Evolutionary conservation across 768 basidiomycete genomes (phyloP), one percentile per base, ranked within the genome.

Genomic region (Pleurotus pulmonarius): DNA sequence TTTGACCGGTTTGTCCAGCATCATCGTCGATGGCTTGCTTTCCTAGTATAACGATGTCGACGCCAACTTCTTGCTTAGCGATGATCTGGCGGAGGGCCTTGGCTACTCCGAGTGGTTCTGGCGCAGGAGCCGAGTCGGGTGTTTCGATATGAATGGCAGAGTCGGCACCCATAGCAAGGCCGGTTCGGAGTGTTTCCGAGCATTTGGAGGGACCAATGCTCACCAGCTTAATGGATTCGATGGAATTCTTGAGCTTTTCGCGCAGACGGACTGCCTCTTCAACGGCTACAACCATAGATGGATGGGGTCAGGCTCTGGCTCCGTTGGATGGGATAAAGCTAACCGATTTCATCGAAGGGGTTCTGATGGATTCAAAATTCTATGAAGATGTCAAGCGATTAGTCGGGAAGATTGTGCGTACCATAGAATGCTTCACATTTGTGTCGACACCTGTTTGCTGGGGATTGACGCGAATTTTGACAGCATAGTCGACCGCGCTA

Each of bases 1-100:
- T 98, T 70, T 97, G 95, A 0, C 96, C 96, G 11, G 96, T 98
- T 75, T 94, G 88, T 4, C 92, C 91, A 5, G 92, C 80, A 69
- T 99, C 97, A 64, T 96, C 95, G 73, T 99, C 97, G 63, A 99
- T 99, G 12, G 96, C 88, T 71, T 99, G 97, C 74, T 99, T 99
- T 3, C 97, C 97, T 73, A 98, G 79, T 55, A 99, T 94, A 39
- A 99, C 90, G 56, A 98, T 62, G 64, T 98, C 96, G 7, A 91
- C 80, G 38, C 74, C 78, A 40, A 75, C 73, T 62, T 77, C 72
- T 67, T 86, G 79, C 34, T 79, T 78, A 51, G 83, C 77, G 53
- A 98, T 87, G 63, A 94, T 63, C 3, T 87, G 88, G 40, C 81
- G 81, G 58, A 99, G 81, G 1, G 91, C 85, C 65, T 92, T 89